Evolutionary conservation across 345 rosid genomes (phyloP).

Genomic region (Melastoma malabathricum): DNA sequence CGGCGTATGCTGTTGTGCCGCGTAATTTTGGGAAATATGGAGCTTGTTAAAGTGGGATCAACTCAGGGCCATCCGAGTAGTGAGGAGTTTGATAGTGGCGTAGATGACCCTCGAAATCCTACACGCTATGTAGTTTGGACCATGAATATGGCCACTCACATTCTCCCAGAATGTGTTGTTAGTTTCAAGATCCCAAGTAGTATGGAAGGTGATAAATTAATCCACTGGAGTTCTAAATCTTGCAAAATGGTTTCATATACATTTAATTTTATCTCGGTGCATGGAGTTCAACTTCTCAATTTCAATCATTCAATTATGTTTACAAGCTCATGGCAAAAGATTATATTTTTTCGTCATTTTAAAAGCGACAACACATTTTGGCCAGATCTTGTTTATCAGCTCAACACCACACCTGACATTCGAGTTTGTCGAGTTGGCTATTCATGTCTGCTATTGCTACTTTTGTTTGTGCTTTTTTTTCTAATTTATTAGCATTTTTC

Average conservation of each 20-base stretch:
- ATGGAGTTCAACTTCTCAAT: conserved; percentile 11
- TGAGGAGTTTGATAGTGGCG: conserved; percentile 40
- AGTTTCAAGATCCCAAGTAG: conserved; percentile 26
- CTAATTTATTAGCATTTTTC: conserved; percentile 13
- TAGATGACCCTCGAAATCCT: conserved; percentile 32
- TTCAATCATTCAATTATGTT: conserved; percentile 13
- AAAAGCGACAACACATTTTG: conserved; percentile 25
- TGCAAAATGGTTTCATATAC: not conserved
- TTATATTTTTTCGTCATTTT: conserved; percentile 16
- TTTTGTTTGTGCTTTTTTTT: conserved; percentile 8
- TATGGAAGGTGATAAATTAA: conserved; percentile 26
- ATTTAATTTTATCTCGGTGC: conserved; percentile 14
- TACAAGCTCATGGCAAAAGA: conserved; percentile 11
- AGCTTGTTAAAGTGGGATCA: conserved; percentile 22
- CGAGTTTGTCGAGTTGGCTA: conserved; percentile 34
- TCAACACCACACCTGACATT: conserved; percentile 23
- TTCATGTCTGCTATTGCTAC: conserved; percentile 11
- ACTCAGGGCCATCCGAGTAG: conserved; percentile 29
- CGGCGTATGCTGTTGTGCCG: conserved; percentile 24
- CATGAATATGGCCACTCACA: conserved; percentile 35
- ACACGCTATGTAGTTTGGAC: conserved; percentile 35
- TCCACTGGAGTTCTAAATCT: conserved; percentile 7
- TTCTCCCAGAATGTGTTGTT: conserved; percentile 32
- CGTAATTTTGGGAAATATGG: conserved; percentile 40
- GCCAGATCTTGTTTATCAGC: conserved; percentile 17